Evolutionary conservation across 2,329 filamentous ascomycete genomes (phyloP).

Genomic region (Penicillium crustosum): DNA sequence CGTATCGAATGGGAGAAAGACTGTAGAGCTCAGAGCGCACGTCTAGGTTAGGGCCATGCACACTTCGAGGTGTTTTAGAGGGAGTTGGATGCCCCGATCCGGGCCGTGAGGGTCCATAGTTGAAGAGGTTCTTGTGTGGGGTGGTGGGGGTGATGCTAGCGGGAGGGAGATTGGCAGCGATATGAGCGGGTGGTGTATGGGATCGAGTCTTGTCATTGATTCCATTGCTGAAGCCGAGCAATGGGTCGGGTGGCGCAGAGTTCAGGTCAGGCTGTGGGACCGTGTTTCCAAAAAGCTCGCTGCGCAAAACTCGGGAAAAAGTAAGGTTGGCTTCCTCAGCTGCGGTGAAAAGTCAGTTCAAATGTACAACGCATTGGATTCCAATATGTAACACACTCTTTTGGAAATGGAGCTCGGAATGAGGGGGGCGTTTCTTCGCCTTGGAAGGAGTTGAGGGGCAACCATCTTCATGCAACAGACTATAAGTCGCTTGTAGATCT

Average conservation of each 20-base stretch:
- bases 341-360: conserved; percentile 32
- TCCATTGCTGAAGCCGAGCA: conserved; percentile 46
- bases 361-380: background rate
- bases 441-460: conserved; percentile 89
- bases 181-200: conserved; percentile 74
- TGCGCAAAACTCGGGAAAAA: conserved; percentile 81
- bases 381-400: conserved; percentile 62
- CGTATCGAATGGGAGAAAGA: conserved; percentile 86
- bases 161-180: conserved; percentile 64
- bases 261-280: conserved; percentile 77
- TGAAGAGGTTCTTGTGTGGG: conserved; percentile 95
- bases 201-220: conserved; percentile 68
- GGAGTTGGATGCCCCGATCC: conserved; percentile 82
- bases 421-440: conserved; percentile 77
- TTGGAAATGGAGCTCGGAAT: conserved; percentile 91
- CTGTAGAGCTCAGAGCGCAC: conserved; percentile 92
- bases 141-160: conserved; percentile 83
- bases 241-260: conserved; percentile 60
- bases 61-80: conserved; percentile 82
- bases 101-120: conserved; percentile 75
- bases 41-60: conserved; percentile 85
- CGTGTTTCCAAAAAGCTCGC: conserved; percentile 87
- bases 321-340: conserved; percentile 94
- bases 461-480: conserved; percentile 84
- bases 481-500: conserved; percentile 91